A percentile compares a stretch with the other conserved stretches of the same genome.
These are phyloP conservation scores for Phoma herbarum DNA, from an alignment of 2,329 filamentous ascomycete genomes.

Conservation along the genomic window DNA sequence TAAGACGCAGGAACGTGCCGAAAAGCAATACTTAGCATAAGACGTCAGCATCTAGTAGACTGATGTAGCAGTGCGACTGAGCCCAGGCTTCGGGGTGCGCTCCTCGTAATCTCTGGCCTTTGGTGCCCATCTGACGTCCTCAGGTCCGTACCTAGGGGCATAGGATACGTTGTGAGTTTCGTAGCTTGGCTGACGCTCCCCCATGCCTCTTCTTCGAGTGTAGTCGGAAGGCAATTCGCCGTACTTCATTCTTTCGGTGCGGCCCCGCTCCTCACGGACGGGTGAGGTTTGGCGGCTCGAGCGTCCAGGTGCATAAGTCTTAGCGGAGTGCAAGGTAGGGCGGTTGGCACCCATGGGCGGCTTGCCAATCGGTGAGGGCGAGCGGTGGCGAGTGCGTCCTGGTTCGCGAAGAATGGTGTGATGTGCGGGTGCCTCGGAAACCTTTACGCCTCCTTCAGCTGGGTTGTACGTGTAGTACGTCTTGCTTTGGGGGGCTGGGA, in stretches of 20 bases:
- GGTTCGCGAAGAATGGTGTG: constrained; percentile 48
- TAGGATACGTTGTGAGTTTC: constrained; percentile 46
- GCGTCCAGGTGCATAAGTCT: constrained; percentile 26
- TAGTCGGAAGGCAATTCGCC: constrained; percentile 37
- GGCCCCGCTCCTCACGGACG: constrained; percentile 38
- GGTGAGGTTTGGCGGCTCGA: constrained; percentile 40
- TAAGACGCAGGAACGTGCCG: constrained; percentile 6
- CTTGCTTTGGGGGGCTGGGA: constrained; percentile 32
- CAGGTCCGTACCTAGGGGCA: constrained; percentile 40
- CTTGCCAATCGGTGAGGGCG: constrained; percentile 40
- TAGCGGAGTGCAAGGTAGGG: constrained; percentile 21
- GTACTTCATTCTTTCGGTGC: constrained; percentile 34
- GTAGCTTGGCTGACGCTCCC: constrained; percentile 41
- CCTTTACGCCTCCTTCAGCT: constrained; percentile 35
- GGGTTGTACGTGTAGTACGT: constrained; percentile 42
- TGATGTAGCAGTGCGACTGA: constrained; percentile 40
- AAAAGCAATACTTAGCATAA: not conserved
- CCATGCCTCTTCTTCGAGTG: constrained; percentile 23
- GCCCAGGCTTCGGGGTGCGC: constrained; percentile 30
- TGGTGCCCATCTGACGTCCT: constrained; percentile 49
- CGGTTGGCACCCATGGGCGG: constrained; percentile 48
- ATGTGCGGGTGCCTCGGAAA: constrained; percentile 9
- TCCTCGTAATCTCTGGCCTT: constrained; percentile 35
- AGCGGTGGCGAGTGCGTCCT: constrained; percentile 34
- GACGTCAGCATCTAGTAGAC: constrained; percentile 33